Conservation (phyloP, 768 basidiomycete species). For the Suillus sp. region DNA sequence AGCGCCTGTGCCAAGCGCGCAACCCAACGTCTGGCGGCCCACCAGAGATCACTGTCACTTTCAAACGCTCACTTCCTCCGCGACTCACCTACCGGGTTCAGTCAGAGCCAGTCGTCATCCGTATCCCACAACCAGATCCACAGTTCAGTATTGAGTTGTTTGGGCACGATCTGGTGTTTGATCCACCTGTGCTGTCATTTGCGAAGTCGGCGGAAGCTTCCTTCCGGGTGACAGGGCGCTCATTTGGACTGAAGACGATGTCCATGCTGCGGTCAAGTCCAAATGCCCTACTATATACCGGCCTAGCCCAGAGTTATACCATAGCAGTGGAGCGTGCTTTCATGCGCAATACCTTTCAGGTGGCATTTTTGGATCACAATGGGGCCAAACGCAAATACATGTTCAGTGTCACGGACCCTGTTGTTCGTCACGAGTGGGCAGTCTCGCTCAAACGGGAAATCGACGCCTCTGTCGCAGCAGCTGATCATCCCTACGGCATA, state of each 20-base stretch:
- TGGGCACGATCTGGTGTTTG: conserved; percentile 87
- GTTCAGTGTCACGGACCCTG: conserved; percentile 87
- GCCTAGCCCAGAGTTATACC: conserved; percentile 76
- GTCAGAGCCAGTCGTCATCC: conserved; percentile 85
- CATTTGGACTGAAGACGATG: conserved; percentile 80
- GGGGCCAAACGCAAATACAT: conserved; percentile 84
- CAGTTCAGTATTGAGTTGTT: conserved; percentile 78
- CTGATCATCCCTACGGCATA: conserved; percentile 30
- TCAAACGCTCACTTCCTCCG: conserved; percentile 74
- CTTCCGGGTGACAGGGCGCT: conserved; percentile 88
- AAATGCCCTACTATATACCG: conserved; percentile 81
- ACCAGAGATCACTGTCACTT: conserved; percentile 59
- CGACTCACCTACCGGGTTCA: conserved; percentile 86
- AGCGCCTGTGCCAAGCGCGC: conserved; percentile 73
- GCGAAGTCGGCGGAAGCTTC: conserved; percentile 76
- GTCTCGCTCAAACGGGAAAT: conserved; percentile 68
- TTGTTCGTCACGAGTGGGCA: conserved; percentile 75
- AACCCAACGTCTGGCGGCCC: conserved; percentile 41
- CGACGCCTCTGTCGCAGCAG: conserved; percentile 43
- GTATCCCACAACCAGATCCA: conserved; percentile 85
- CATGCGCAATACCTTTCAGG: conserved; percentile 95
- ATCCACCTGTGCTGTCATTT: conserved; percentile 84
- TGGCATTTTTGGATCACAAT: conserved; percentile 75
- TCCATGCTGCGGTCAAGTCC: conserved; percentile 82
- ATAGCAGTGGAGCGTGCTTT: conserved; percentile 88